Evolutionary conservation across 441 rosid species (phyloP), one percentile per base, ranked within the genome.

Genomic region (Francoa sonchifolia): DNA sequence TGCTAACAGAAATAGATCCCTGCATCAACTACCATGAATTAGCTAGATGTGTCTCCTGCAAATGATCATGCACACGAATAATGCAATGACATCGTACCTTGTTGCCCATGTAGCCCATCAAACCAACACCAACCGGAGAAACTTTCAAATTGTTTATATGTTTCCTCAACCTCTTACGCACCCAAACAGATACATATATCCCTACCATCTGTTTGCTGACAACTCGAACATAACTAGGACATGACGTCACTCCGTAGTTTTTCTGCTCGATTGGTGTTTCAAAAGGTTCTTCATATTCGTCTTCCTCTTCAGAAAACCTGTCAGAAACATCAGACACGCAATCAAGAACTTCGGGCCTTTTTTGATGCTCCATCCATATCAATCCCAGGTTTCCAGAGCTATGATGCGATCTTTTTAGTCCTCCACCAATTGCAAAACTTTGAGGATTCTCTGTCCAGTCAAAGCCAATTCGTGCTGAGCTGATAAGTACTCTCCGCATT

Each of bases 131-230:
- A 27, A 92, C 99, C 0, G 81, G 95, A 19, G 94, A 83, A 53
- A 92, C 99, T 68, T 67, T 68, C 65, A 92, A 54, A 47, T 92
- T 83, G 73, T 87, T 87, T 55, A 87, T 69, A 33, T 79, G 97
- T 48, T 78, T 69, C 66, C 99, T 77, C 57, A 92, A 63, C 62
- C 79, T 66, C 58, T 77, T 64, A 8, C 89, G 74, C 60, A 83
- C 89, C 99, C 99, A 92, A 52, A 92, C 43, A 3, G 99, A 92
- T 34, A 92, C 62, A 46, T 92, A 83, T 39, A 92, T 81, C 39
- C 99, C 99, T 16, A 92, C 94, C 99, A 92, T 92, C 63, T 92
- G 99, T 65, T 92, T 92, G 77, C 99, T 79, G 30, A 84, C 90
- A 34, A 92, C 79, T 32, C 99, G 67, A 3, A 81, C 82, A 41